Evolutionary conservation across 2,329 filamentous ascomycete genomes (phyloP).

Genomic region (Fusarium foetens): DNA sequence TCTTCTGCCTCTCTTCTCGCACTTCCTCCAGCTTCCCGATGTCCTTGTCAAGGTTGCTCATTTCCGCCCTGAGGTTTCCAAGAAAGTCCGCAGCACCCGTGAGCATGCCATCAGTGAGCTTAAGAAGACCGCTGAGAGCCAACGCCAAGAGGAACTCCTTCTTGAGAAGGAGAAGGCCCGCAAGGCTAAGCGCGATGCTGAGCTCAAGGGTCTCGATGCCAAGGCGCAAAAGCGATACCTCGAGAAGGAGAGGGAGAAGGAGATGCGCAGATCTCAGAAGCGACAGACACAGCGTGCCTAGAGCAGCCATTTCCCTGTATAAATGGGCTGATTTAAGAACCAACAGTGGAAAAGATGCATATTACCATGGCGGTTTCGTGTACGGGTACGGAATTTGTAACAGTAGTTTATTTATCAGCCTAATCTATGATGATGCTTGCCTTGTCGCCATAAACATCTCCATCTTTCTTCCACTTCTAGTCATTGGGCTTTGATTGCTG

Average conservation of each 20-base stretch:
- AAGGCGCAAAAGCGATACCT: conserved; percentile 89
- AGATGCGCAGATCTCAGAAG: conserved; percentile 66
- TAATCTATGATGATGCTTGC: conserved; percentile 27
- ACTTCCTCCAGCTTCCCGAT: conserved; percentile 88
- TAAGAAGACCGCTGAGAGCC: conserved; percentile 80
- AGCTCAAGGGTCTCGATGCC: conserved; percentile 79
- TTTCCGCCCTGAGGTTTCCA: conserved; percentile 90
- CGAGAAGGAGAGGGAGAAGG: conserved; percentile 82
- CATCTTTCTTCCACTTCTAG: background rate
- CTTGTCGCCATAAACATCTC: background rate
- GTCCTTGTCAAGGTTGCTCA: conserved; percentile 78
- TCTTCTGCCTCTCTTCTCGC: conserved; percentile 79
- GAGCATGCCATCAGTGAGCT: conserved; percentile 85
- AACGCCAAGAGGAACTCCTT: conserved; percentile 81
- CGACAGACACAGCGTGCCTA: conserved; percentile 65
- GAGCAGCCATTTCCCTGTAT: background rate
- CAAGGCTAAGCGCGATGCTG: conserved; percentile 89
- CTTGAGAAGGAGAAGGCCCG: conserved; percentile 78
- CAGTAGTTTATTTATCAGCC: conserved; percentile 31
- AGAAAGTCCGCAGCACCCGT: conserved; percentile 82
- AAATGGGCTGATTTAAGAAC: background rate
- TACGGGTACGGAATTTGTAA: conserved; percentile 28
- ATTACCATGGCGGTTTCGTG: conserved; percentile 24
- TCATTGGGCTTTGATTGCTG: background rate
- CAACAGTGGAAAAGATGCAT: conserved; percentile 3